Evolutionary conservation across 257 asterid species (phyloP).

Genomic region (Rauvolfia tetraphylla): DNA sequence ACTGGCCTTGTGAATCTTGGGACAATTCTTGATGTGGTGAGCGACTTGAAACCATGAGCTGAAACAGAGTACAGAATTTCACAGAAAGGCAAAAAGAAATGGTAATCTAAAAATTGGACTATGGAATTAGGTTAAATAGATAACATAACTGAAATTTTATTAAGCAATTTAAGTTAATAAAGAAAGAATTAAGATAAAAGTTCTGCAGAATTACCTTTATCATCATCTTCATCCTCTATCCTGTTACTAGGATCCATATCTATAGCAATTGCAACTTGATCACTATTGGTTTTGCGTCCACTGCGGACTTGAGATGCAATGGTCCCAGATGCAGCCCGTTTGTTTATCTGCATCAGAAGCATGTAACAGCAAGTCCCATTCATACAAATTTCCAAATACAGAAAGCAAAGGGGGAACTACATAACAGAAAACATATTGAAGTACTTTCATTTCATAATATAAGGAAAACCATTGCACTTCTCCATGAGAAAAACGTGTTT

Average conservation of each 20-base stretch:
- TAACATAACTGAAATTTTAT: background rate
- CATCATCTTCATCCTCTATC: slow-evolving; percentile 83
- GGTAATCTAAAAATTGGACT: background rate
- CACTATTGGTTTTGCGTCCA: slow-evolving; percentile 78
- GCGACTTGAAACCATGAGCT: slow-evolving; percentile 99
- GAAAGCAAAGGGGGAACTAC: background rate
- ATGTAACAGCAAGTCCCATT: slow-evolving; percentile 21
- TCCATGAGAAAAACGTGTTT: background rate
- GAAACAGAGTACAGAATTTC: slow-evolving; percentile 27
- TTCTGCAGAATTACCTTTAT: slow-evolving; percentile 55
- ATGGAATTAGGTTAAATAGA: slow-evolving; percentile 4
- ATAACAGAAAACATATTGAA: background rate
- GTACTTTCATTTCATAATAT: background rate
- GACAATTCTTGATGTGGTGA: slow-evolving; percentile 80
- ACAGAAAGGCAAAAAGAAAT: slow-evolving; percentile 2
- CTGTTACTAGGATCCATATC: slow-evolving; percentile 60
- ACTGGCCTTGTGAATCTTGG: slow-evolving; percentile 93
- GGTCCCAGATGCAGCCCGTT: slow-evolving; percentile 58
- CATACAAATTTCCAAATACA: slow-evolving; percentile 18
- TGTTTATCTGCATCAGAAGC: slow-evolving; percentile 56
- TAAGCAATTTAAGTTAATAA: slow-evolving; percentile 4
- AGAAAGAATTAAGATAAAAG: too few species aligned
- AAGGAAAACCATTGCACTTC: background rate
- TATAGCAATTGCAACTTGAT: slow-evolving; percentile 86
- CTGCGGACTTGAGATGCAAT: slow-evolving; percentile 85